Evolutionary conservation across 2,329 filamentous ascomycete genomes (phyloP).

Genomic region (Aspergillus floridensis): DNA sequence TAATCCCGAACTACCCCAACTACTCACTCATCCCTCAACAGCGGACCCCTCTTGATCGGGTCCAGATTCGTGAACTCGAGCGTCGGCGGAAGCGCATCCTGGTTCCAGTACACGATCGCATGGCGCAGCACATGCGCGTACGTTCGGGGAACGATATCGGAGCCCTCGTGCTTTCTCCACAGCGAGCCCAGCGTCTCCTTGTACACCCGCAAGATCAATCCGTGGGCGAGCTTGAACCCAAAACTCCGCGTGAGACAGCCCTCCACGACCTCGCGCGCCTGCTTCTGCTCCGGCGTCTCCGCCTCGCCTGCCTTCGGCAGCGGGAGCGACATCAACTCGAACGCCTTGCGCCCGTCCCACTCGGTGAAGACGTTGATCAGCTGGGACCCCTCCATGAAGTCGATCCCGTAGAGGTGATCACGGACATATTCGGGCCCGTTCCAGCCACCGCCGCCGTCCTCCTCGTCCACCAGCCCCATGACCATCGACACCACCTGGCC

Average conservation of each 20-base stretch:
- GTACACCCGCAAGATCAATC: conserved; percentile 1
- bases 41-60: background rate
- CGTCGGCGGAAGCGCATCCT: conserved; percentile 1
- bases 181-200: conserved; percentile 1
- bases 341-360: conserved; percentile 5
- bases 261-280: conserved; percentile 2
- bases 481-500: conserved; percentile 2
- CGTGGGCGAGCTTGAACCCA: conserved; percentile 6
- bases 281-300: conserved; percentile 2
- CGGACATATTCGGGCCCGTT: conserved; percentile 1
- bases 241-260: conserved; percentile 2
- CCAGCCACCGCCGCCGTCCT: background rate
- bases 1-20: background rate
- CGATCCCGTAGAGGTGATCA: conserved; percentile 3
- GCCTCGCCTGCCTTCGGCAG: background rate
- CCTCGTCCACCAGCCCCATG: conserved; percentile 5
- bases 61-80: background rate
- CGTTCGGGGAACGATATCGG: conserved; percentile 1
- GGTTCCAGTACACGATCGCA: conserved; percentile 3
- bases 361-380: conserved; percentile 2
- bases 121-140: conserved; percentile 5
- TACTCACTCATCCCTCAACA: background rate
- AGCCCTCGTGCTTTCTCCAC: conserved; percentile 1
- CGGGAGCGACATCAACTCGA: conserved; percentile 6
- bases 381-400: conserved; percentile 6